Evolutionary conservation across 495 filamentous ascomycete species (phyloP), one percentile per base, ranked within the genome.

Genomic region (Extremus antarcticus): DNA sequence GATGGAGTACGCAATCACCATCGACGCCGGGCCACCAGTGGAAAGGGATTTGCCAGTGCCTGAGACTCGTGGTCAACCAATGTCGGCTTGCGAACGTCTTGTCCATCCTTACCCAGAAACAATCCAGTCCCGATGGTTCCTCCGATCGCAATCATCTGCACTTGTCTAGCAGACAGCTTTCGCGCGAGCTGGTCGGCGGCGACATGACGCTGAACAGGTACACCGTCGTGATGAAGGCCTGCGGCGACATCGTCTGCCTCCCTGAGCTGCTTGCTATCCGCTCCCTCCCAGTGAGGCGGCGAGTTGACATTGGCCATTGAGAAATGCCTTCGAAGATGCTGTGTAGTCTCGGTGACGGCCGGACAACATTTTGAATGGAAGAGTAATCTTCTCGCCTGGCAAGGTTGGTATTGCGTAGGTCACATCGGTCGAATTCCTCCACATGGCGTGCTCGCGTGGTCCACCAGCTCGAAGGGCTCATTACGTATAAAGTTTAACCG

Each of bases 1-100:
- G 46, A 79, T 63, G 7, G 74, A 67, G 57, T 81, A 82, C 0
- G 83, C 83, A 57, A 88, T 84, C 25, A 88, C 68, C 22, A 86
- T 76, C 51, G 83, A 72, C 11, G 72, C 87, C 25, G 89, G 89
- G n/a, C 66, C 51, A 15, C 17, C 35, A 2, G 35, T 43, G 16
- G 35, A 11, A 8, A 54, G 21, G 3, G 35, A 21, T n/a, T 46
- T 54, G 16, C 53, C 53, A 19, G 24, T 54, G 15, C 51, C 51
- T 35, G 29, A 7, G 13, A 7, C 4, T 13, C 29, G 29, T 35
- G 7, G n/a, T n/a, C n/a, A n/a, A n/a, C n/a, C n/a, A n/a, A n/a
- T n/a, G n/a, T n/a, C n/a, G n/a, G n/a, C n/a, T n/a, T n/a, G n/a
- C n/a, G n/a, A n/a, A n/a, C n/a, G n/a, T n/a, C n/a, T n/a, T n/a